Evolutionary conservation across 805 yeast species (phyloP), one percentile per base, ranked within the genome.

Genomic region (Ogataea neopini): DNA sequence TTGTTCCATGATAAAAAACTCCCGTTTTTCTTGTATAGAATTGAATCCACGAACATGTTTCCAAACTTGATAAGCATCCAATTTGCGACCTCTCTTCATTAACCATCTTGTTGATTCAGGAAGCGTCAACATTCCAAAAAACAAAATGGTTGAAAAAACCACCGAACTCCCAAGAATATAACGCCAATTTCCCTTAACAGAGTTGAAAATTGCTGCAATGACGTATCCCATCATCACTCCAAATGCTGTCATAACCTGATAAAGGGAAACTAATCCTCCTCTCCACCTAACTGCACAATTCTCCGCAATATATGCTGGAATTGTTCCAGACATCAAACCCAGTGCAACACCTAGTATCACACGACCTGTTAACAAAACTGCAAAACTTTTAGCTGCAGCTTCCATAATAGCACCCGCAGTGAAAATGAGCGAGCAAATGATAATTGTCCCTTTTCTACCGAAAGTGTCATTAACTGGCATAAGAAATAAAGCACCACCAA

Each of bases 211-310:
- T 5, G 83, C 84, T 23, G 82, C 81, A 46, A 79, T 71, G 4
- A 82, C 82, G 51, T 74, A 81, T 9, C 86, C 86, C 36, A 80
- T 54, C 18, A 81, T 80, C 56, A 80, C 86, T 43, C 87, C 86
- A 33, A 81, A 69, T 0, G 86, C 86, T 56, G 79, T 76, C 62
- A 74, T 78, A 59, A 80, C 75, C 62, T 81, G 86, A 60, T 80
- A 80, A 62, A 80, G 58, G 2, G 85, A 79, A 14, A 81, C 86
- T 41, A 81, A 63, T 45, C 73, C 74, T 52, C 86, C 86, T 51
- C 86, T 72, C 32, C 76, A 75, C 17, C 59, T 60, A 1, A 82
- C 74, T 5, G 84, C 84, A 26, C 77, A 83, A 43, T 77, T 74
- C 57, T 81, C 86, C 14, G 83, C 73, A 43, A 81, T 76, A 58